Conservation (phyloP, 2,329 filamentous ascomycete genomes). For the Fusarium subtropicale region DNA sequence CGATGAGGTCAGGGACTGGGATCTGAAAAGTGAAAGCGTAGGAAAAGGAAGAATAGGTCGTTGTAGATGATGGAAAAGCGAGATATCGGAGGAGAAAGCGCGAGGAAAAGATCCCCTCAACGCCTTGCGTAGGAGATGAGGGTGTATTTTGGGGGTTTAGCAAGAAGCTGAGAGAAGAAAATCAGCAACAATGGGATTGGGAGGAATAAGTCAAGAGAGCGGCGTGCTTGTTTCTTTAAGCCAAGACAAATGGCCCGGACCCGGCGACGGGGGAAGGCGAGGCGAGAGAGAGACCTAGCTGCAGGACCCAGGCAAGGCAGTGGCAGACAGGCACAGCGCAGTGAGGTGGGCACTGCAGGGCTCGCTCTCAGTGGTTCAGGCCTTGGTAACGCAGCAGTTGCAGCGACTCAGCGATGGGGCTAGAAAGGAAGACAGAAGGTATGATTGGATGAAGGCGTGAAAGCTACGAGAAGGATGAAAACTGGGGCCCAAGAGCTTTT, state of each 20-base stretch:
- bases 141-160: slow-evolving; percentile 36
- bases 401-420: slow-evolving; percentile 34
- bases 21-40: slow-evolving; percentile 41
- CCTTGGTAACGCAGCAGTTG: slow-evolving; percentile 34
- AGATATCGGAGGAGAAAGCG: slow-evolving; percentile 32
- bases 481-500: slow-evolving; percentile 10
- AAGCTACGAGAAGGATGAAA: slow-evolving; percentile 30
- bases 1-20: slow-evolving; percentile 49
- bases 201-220: slow-evolving; percentile 40
- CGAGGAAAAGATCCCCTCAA: slow-evolving; percentile 49
- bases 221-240: slow-evolving; percentile 42
- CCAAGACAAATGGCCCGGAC: slow-evolving; percentile 33
- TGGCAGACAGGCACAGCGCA: slow-evolving; percentile 32
- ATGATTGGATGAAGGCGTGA: slow-evolving; percentile 30
- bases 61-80: slow-evolving; percentile 24
- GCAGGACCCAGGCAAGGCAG: slow-evolving; percentile 26
- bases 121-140: slow-evolving; percentile 53
- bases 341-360: slow-evolving; percentile 19
- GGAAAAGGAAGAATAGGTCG: slow-evolving; percentile 29
- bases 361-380: slow-evolving; percentile 38
- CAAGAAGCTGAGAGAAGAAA: slow-evolving; percentile 33
- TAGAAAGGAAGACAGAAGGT: not conserved
- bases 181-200: slow-evolving; percentile 42
- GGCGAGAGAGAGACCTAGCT: slow-evolving; percentile 32
- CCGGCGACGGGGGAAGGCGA: slow-evolving; percentile 38